phyloP scores from a whole-genome alignment of 768 basidiomycete genomes.

The Leccinum pellstonianum region DNA sequence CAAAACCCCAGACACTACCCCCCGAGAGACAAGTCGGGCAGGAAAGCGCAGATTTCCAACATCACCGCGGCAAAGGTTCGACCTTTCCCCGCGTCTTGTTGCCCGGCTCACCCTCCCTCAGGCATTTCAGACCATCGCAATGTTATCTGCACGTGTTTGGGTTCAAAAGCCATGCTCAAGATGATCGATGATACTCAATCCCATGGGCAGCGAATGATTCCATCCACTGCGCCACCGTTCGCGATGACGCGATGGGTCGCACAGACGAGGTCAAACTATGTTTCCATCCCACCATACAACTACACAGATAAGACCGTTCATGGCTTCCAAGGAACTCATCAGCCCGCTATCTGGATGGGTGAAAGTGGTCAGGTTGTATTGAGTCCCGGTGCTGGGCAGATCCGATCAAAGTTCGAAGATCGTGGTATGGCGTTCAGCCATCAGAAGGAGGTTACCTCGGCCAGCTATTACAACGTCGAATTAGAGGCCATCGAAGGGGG shows the following conservation, averaged over 20 bases:
- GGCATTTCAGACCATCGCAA: no score
- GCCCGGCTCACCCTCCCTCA: no score
- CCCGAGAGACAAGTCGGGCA: no score
- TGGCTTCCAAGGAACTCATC: constrained; percentile 78
- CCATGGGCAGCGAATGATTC: constrained; percentile 54
- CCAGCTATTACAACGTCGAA: constrained; percentile 57
- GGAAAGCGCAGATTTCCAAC: no score
- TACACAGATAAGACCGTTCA: constrained; percentile 58
- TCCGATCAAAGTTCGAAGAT: constrained; percentile 55
- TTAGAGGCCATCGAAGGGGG: constrained; percentile 54
- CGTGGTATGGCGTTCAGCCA: constrained; percentile 55
- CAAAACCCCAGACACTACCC: no score
- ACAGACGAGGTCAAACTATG: constrained; percentile 74
- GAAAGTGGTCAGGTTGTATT: constrained; percentile 66
- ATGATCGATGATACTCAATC: no score
- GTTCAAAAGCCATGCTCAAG: no score
- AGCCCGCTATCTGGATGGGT: constrained; percentile 90
- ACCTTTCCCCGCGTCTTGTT: no score
- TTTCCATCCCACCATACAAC: constrained; percentile 71
- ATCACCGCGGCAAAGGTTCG: no score
- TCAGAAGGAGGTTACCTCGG: constrained; percentile 50
- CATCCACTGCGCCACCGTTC: constrained; percentile 74
- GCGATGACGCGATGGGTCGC: constrained; percentile 88
- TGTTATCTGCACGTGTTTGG: no score
- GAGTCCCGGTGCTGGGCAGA: constrained; percentile 51